Base-by-base conservation (phyloP, 176 grass and related monocot genomes). In the Aegilops speltoides region DNA sequence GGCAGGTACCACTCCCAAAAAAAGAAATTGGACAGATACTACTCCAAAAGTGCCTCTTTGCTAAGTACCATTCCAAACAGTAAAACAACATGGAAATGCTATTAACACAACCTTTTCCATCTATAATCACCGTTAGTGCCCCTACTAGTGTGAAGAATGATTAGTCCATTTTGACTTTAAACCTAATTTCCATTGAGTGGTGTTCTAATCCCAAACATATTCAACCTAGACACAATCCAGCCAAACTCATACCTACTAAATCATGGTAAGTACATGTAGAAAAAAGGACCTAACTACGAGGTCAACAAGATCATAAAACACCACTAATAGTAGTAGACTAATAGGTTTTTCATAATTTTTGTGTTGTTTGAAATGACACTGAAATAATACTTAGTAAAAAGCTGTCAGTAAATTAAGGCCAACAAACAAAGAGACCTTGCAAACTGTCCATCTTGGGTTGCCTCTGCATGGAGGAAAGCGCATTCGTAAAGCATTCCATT, bases 371-470 rank as follows among this genome's bases (percentile, higher is more conserved):
- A 50, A 73, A 76, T 52, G 24, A 76, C 46, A 52, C 24, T 52
- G 41, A 50, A 43, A 76, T 50, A 23, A 50, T 76, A 50, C 23
- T 50, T 50, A 17, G 72, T 26, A 76, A 76, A 50, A 16, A 76
- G 43, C 73, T 76, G 41, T 46, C 43, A 46, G 43, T 46, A 69
- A 81, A 29, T 78, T 45, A 16, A 14, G 50, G 24, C 10, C 45
- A 48, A 48, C 2, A 5, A 48, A 48, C 45, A 48, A 48, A 86
- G 87, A 86, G 66, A 98, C 93, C 93, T 84, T 94, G 88, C 54
- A 98, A 41, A 77, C 84, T 91, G 86, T 94, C 86, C 81, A 90
- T 92, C 79, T 94, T 98, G 22, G 93, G 96, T 61, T 98, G 96
- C 82, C 88, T 98, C 79, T 94, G 88, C 85, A 84, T 94, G 59